A percentile compares a stretch with the other conserved stretches of the same genome.
phyloP scores from a whole-genome alignment of 2,329 filamentous ascomycete species.

The Alternaria sp. region DNA sequence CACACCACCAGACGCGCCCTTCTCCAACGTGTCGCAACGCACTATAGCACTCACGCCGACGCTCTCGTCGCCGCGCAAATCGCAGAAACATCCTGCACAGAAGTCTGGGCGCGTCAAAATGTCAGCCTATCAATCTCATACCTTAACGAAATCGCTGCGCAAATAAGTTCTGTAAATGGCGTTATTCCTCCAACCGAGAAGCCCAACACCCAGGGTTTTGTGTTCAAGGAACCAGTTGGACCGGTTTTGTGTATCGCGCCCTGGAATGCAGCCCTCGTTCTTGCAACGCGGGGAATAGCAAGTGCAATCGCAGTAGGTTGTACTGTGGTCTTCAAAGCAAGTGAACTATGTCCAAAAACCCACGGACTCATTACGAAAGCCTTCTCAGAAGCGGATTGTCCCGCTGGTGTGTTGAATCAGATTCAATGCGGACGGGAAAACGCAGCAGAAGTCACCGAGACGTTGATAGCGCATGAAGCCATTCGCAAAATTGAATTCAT shows the following conservation, averaged over 20 bases:
- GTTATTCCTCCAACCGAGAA: conserved; percentile 38
- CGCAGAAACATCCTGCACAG: conserved; percentile 62
- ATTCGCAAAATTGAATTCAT: conserved; percentile 77
- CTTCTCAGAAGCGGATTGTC: conserved; percentile 70
- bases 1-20: conserved; percentile 70
- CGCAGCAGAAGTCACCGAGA: conserved; percentile 71
- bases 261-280: conserved; percentile 60
- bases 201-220: conserved; percentile 37
- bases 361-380: conserved; percentile 29
- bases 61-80: conserved; percentile 68
- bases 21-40: conserved; percentile 70
- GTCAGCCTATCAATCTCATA: conserved; percentile 46
- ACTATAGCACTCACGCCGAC: conserved; percentile 65
- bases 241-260: conserved; percentile 13
- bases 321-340: conserved; percentile 38
- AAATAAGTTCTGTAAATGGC: conserved; percentile 25
- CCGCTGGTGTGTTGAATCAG: conserved; percentile 75
- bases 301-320: conserved; percentile 68
- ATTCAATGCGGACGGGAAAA: conserved; percentile 66
- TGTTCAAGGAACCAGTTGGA: conserved; percentile 44
- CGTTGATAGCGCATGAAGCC: conserved; percentile 72
- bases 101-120: conserved; percentile 49
- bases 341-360: conserved; percentile 36
- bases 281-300: conserved; percentile 39
- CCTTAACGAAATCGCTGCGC: conserved; percentile 58